These are phyloP conservation scores for Alternaria novae-zelandiae DNA, from an alignment of 2,329 filamentous ascomycete species.

Conservation along the genomic window DNA sequence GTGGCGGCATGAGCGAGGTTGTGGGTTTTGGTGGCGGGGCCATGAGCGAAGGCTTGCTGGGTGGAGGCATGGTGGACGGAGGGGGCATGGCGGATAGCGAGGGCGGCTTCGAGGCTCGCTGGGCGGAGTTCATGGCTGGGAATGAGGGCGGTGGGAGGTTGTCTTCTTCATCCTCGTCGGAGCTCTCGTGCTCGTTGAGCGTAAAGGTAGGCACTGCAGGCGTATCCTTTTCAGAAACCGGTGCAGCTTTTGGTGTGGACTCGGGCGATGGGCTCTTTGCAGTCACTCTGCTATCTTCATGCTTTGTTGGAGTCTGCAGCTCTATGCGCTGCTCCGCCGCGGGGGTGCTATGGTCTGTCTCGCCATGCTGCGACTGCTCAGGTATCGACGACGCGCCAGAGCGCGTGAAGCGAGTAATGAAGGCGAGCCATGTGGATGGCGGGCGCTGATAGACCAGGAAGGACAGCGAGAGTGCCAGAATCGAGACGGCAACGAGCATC, in stretches of 20 bases:
- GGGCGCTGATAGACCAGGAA: conserved; percentile 46
- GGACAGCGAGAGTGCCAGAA: conserved; percentile 46
- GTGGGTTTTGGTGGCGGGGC: conserved; percentile 44
- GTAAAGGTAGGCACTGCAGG: conserved; percentile 44
- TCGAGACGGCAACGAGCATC: conserved; percentile 49
- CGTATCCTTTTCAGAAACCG: conserved; percentile 20
- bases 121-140: conserved; percentile 55
- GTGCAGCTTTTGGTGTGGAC: conserved; percentile 41
- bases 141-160: conserved; percentile 51
- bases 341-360: conserved; percentile 10
- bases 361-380: conserved; percentile 24
- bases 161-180: conserved; percentile 40
- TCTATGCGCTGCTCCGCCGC: conserved; percentile 22
- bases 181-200: conserved; percentile 43
- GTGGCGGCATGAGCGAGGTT: conserved; percentile 44
- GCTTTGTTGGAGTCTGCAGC: conserved; percentile 13
- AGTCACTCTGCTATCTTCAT: not conserved
- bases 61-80: conserved; percentile 19
- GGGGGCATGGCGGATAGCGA: conserved; percentile 20
- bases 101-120: conserved; percentile 46
- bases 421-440: conserved; percentile 44
- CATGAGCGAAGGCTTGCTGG: conserved; percentile 34
- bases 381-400: conserved; percentile 16
- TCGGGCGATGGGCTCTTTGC: conserved; percentile 29
- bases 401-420: conserved; percentile 15